Base-by-base conservation (phyloP, 257 asterid species). In the Solanum chilense region DNA sequence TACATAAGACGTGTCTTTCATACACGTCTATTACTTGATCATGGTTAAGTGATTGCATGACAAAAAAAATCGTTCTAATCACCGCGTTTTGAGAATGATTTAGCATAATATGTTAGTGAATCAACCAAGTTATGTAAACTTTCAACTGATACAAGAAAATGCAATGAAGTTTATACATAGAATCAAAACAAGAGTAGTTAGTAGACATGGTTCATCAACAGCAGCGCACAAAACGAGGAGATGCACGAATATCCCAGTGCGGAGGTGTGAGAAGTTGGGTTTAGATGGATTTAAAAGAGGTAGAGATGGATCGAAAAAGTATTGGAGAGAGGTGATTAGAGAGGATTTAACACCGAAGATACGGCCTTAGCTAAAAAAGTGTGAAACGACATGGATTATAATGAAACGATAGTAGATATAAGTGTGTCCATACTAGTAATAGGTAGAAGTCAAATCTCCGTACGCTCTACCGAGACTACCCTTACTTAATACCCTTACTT, bases 231-330 rank as follows among this genome's bases (percentile, higher is more conserved):
- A 16, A 16, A 52, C 16, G 60, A 0, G 60, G 60, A 52, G 9
- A 52, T 52, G 60, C 60, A 52, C 23, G 60, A 21, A 49, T 49
- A 0, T 49, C 23, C 9, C 23, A 49, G 9, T 0, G 0, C 9
- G 0, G 60, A 52, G n/a, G 10, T 16, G 23, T 52, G 62, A 52
- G 62, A 52, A 3, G 11, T 52, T 2, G 62, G 0, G 0, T 6
- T 16, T 52, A 18, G 62, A 52, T 0, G n/a, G n/a, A 52, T 16
- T 52, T 1, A 2, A 0, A n/a, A 52, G 62, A 18, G 60, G 0
- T 49, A 49, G 58, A 49, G 21, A 49, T 49, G 15, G 21, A 15
- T 6, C 9, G 7, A 49, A 49, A 49, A 49, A 52, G 23, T 52
- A 52, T 52, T 52, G 1, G 23, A 49, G 21, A 49, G 0, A 49